Evolutionary conservation across 495 filamentous ascomycete genomes (phyloP), one percentile per base, ranked within the genome.

Genomic region (Gamarada debralockiae): DNA sequence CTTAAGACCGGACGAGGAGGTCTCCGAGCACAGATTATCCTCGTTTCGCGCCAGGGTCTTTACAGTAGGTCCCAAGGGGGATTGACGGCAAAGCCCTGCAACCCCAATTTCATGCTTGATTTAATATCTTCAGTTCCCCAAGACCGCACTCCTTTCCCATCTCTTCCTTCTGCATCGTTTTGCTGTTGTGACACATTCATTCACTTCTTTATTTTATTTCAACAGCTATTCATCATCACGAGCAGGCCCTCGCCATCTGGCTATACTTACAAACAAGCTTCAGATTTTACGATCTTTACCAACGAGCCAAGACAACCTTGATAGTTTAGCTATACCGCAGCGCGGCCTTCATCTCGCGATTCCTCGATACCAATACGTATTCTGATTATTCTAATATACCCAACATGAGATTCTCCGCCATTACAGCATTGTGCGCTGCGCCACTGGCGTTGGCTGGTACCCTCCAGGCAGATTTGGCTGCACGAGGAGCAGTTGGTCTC

Each of bases 231-330:
- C 72, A 60, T 66, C 58, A 62, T 68, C 60, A 70, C 77, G 77
- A 79, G 77, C 76, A 78, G 77, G 76, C 70, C 66, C 76, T 79
- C 77, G 74, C 72, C 67, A 63, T 67, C 58, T 54, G 48, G 62
- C 60, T 57, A 55, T 49, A n/a, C n/a, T n/a, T n/a, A n/a, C 34
- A 44, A 25, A 17, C 51, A 50, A 52, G 27, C 40, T 46, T 36
- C 43, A 39, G 38, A 13, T 27, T n/a, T 55, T 47, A 59, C 54
- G 44, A 58, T 63, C 57, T 38, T 52, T 58, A 50, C 34, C 20
- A n/a, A 38, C 8, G 21, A 54, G 50, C 53, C 55, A 52, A 47
- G 56, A 59, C 57, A 61, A 56, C 53, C 53, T 57, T 60, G 55
- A 58, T 58, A 60, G 52, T 58, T 61, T 27, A 62, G 50, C 39